Evolutionary conservation across 352 stramenopile species (phyloP), one percentile per base, ranked within the genome.

Genomic region (Blastocystis sp.): DNA sequence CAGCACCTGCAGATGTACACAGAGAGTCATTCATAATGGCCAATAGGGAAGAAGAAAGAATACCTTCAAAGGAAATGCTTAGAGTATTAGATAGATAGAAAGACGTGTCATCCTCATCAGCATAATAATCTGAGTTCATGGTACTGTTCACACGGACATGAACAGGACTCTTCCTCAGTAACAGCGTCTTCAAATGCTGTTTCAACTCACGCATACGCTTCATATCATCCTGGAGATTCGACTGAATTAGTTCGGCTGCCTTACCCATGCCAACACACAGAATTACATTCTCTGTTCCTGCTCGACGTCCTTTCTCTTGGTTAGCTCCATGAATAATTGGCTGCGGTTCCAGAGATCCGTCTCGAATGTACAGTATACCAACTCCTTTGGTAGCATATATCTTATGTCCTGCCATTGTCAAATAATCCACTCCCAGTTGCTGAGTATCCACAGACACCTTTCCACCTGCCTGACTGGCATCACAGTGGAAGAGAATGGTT

Each of bases 341-440:
- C 17, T 92, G 82, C 1, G 92, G 91, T 0, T 87, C 37, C 2
- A 87, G 90, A 13, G 93, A 56, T 22, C 84, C 89, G 1, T 90
- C 84, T 42, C 92, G 90, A 17, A 95, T 92, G 87, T 95, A 96
- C 54, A 95, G 90, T 22, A 92, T 92, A 9, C 92, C 93, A 81
- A 95, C 92, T 22, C 94, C 94, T 84, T 98, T 98, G 4, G 97
- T 96, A 5, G 95, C 96, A 78, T 98, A 98, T 79, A 98, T 93
- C 91, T 99, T 99, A 91, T 99, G 97, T 4, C 96, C 97, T 0
- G 98, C 96, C 48, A 99, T 90, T 0, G 95, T 98, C 30, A 99
- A 91, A 91, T 98, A 94, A 89, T 99, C 96, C 30, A 97, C 94
- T 57, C 92, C 92, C 4, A 96, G 91, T 9, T 93, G 91, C 5